Evolutionary conservation across 2,329 filamentous ascomycete species (phyloP), one percentile per base, ranked within the genome.

Genomic region (Fusarium chlamydosporum): DNA sequence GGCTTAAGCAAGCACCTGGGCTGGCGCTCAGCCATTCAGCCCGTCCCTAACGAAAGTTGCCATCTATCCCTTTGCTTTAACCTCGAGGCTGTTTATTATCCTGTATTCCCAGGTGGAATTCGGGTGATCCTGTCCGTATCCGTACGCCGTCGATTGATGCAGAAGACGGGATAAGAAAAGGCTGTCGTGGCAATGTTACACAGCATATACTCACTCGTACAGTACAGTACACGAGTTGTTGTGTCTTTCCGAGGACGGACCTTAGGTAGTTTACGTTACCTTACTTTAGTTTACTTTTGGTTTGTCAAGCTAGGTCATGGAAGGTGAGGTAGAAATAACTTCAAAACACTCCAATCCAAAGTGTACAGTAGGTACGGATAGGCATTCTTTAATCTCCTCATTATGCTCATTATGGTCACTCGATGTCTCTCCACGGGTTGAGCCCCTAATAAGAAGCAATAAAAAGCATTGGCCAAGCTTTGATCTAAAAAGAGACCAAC

Each of bases 401-500:
- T 10, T 41, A 15, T 41, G 18, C 41, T 61, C 38, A 18, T 10
- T 41, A 15, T 41, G 18, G 12, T 20, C 27, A 20, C 29, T 34
- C 45, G 5, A 16, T 47, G 31, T 42, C 18, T 48, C 29, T 46
- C 29, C 48, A 53, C 46, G 68, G 33, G 54, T 56, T 56, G 38
- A 51, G 54, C 55, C 70, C 68, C 68, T 69, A 53, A 48, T 47
- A 45, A 37, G 45, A 58, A 61, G 65, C 68, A 70, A 48, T 50
- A 45, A 37, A 41, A 58, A 61, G 65, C 68, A 70, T 62, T 67
- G 65, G 62, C 70, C 65, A 73, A 72, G 70, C 66, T 70, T 73
- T 65, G 65, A 52, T 68, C 65, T 68, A 62, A 72, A 73, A 69
- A 51, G 45, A 59, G 56, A 64, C 62, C 56, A 58, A 54, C 26